phyloP scores from a whole-genome alignment of 345 rosid species.

The Punica granatum region DNA sequence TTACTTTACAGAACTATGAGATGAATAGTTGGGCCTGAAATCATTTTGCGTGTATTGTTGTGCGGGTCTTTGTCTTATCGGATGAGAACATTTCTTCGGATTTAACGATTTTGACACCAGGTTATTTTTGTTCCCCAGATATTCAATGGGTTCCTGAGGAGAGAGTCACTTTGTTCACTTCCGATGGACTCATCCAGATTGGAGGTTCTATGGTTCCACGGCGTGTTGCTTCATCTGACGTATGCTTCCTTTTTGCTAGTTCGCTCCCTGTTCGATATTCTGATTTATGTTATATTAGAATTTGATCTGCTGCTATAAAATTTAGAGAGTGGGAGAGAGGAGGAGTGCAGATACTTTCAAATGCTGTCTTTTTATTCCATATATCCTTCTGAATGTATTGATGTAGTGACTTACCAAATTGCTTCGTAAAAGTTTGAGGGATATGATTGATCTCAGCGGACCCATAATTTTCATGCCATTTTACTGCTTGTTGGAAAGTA shows the following conservation, averaged over 20 bases:
- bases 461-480: not conserved
- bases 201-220: slow-evolving; percentile 87
- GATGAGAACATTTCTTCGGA: not conserved
- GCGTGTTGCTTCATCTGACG: slow-evolving; percentile 46
- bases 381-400: not conserved
- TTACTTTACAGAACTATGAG: not conserved
- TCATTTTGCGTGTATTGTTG: not conserved
- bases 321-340: not conserved
- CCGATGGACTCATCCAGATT: slow-evolving; percentile 83
- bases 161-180: slow-evolving; percentile 68
- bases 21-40: not conserved
- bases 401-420: not conserved
- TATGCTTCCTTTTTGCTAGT: slow-evolving; percentile 15
- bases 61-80: not conserved
- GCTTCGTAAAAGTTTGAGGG: not conserved
- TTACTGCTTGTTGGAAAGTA: not conserved
- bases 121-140: slow-evolving; percentile 19
- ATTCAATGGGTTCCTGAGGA: slow-evolving; percentile 87
- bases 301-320: not conserved
- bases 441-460: not conserved
- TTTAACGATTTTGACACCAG: slow-evolving; percentile 1
- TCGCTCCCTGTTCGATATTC: no score
- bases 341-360: not conserved
- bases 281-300: not conserved
- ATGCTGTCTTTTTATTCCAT: not conserved